phyloP scores from a whole-genome alignment of 2,329 filamentous ascomycete species.

The Macrophomina tecta region DNA sequence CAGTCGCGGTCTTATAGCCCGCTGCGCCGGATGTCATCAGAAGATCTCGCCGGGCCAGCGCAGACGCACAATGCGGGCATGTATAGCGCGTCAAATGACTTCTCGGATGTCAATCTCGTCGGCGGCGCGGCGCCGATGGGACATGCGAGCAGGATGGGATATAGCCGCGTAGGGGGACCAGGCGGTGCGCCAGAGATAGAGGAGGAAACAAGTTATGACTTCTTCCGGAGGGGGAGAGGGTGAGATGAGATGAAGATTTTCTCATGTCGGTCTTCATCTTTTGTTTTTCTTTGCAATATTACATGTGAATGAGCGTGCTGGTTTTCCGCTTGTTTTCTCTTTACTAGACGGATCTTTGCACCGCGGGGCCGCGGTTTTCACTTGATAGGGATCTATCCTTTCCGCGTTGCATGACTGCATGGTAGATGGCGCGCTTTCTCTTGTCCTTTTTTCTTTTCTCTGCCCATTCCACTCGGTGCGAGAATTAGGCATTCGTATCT shows the following conservation, averaged over 20 bases:
- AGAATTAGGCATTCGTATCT: too few species aligned
- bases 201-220: conserved; percentile 25
- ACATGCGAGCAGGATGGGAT: background rate
- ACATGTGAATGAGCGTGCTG: background rate
- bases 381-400: too few species aligned
- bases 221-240: conserved; percentile 9
- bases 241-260: background rate
- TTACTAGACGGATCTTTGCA: background rate
- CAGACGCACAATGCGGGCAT: background rate
- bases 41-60: conserved; percentile 8
- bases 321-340: background rate
- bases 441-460: too few species aligned
- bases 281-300: background rate
- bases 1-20: conserved; percentile 51
- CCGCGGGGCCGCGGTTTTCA: background rate
- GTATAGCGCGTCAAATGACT: background rate
- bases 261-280: background rate
- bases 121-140: conserved; percentile 27
- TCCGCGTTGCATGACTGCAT: background rate
- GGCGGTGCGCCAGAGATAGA: conserved; percentile 9
- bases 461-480: too few species aligned
- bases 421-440: background rate
- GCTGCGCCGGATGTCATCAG: background rate
- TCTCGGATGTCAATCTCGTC: conserved; percentile 20
- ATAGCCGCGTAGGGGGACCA: background rate